Base-by-base conservation (phyloP, 345 rosid species). In the Citrus trifoliata region DNA sequence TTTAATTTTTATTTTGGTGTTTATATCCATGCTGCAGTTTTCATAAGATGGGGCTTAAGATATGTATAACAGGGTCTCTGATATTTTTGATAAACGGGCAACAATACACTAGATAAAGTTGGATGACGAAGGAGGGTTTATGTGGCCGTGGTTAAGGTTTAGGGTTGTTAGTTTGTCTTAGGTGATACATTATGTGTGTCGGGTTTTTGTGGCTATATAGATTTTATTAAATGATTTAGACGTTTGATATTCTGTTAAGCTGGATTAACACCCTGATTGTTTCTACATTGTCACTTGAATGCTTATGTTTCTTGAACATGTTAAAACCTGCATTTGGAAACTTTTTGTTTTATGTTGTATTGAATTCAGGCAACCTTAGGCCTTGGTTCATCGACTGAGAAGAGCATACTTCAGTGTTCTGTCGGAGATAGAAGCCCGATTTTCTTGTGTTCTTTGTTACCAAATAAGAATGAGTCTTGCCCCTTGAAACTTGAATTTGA, bases 311-410 rank as follows among this genome's bases (percentile, higher is more conserved):
- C 21, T 59, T 33, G 46, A 48, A 6, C 7, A 33, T 51, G 18
- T 35, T 78, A 5, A 25, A 32, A 37, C 32, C 67, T 55, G 6
- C 25, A 37, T 63, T 64, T 71, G 30, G n/a, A 37, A 53, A 22
- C 42, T 30, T 76, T 69, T 65, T 74, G 46, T 82, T 80, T 10
- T 40, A 28, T 70, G 38, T 55, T 72, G 4, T 75, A 27, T 70
- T 22, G 73, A 42, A 48, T 83, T 56, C 79, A 97, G 99, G 99
- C 99, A 70, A 94, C 98, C 66, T 81, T 97, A 71, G 99, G 99
- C 22, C 82, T 81, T 4, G 99, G 99, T 78, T 86, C 84, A 2
- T 82, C 91, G 2, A 55, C 53, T 68, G 98, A 88, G 72, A 94
- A 84, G 87, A 79, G 85, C 84, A 85, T 92, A 53, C 89, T 97